Base-by-base conservation (phyloP, 1,284 basidiomycete genomes). In the Apiotrichum akiyoshidainum region DNA sequence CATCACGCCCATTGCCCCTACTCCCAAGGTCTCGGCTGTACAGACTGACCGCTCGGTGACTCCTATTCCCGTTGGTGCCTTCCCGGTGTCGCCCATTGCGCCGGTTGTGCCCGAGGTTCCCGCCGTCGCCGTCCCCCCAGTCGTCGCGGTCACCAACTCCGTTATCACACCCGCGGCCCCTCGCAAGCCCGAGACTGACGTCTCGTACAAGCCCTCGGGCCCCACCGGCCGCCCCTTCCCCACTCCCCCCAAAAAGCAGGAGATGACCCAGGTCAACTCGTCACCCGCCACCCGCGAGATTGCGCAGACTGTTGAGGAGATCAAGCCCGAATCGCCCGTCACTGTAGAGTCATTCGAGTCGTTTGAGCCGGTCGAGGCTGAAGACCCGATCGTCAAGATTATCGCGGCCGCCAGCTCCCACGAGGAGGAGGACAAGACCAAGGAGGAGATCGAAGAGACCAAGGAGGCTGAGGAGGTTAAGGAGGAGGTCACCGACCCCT, bases 1-100 rank as follows among this genome's bases (percentile, higher is more conserved):
- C 31, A 21, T 37, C 12, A 22, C 19, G n/a, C 40, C 51, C n/a
- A 33, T 52, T 5, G 31, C 31, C 5, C 50, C 50, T 11, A 33
- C 50, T 16, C 35, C 45, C 45, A 51, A 44, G 50, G 45, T 49
- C 9, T 40, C 49, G 14, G 44, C 54, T 21, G 37, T 35, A 14
- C 21, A 11, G 16, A 14, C 22, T 8, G 48, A 54, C 37, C 55
- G 57, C 39, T 14, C 53, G 7, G 19, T 17, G 5, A 59, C 61
- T 10, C 57, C 61, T 5, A 50, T 35, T 12, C 52, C 46, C 12
- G 52, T 59, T 14, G 61, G 52, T 6, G 42, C 52, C 8, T 57
- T 54, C 55, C 54, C 61, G 5, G 13, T 34, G 10, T 33, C 39
- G 2, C 39, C 54, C n/a, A 50, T 39, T 35, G 42, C 22, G 19